These are phyloP conservation scores for Aspergillus avenaceus DNA, from an alignment of 495 filamentous ascomycete species.

Conservation along the genomic window DNA sequence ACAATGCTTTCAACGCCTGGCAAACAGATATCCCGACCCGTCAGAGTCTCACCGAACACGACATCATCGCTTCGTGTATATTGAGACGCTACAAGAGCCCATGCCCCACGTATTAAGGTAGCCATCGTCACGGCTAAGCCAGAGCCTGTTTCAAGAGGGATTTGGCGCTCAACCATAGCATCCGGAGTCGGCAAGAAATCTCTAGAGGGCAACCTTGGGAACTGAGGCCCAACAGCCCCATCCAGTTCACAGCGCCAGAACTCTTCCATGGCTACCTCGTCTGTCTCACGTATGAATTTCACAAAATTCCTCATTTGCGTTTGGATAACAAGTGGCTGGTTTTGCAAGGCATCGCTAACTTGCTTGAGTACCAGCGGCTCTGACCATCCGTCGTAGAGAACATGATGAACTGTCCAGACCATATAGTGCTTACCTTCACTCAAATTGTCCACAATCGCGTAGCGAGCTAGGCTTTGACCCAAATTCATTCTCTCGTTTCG, in stretches of 20 bases:
- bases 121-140: conserved; percentile 49
- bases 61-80: conserved; percentile 52
- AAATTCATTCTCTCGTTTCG: conserved; percentile 47
- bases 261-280: conserved; percentile 29
- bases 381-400: conserved; percentile 67
- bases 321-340: conserved; percentile 12
- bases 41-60: conserved; percentile 57
- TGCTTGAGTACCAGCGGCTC: conserved; percentile 53
- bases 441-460: conserved; percentile 43
- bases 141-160: conserved; percentile 34
- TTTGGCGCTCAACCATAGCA: conserved; percentile 46
- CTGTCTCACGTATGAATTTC: conserved; percentile 31
- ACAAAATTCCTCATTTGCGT: conserved; percentile 42
- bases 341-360: conserved; percentile 38
- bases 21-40: conserved; percentile 44
- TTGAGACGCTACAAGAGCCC: conserved; percentile 53
- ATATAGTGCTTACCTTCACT: conserved; percentile 39
- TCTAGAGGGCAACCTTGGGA: conserved; percentile 51
- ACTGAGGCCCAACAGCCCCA: conserved; percentile 51
- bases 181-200: conserved; percentile 53
- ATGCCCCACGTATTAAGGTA: conserved; percentile 58
- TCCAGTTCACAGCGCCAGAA: conserved; percentile 47
- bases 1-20: conserved; percentile 44
- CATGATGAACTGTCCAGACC: conserved; percentile 63
- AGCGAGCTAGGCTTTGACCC: conserved; percentile 50